phyloP scores from a whole-genome alignment of 371 early-diverging fungal genomes.

The Blakeslea trispora region DNA sequence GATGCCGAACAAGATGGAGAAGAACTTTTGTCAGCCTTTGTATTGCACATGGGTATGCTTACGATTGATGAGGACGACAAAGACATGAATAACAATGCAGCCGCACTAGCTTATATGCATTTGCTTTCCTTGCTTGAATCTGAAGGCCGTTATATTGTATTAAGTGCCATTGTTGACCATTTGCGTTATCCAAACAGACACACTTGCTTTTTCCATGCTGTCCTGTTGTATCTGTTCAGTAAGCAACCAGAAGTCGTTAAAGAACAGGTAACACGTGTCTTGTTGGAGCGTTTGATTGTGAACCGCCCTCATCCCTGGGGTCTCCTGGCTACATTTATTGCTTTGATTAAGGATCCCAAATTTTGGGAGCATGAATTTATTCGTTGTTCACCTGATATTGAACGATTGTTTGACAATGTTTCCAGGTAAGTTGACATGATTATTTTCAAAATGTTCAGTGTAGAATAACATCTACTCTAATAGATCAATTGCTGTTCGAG shows the following conservation, averaged over 20 bases:
- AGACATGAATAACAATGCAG: constrained; percentile 56
- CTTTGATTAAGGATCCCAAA: constrained; percentile 88
- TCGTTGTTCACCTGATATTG: constrained; percentile 72
- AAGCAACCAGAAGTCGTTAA: constrained; percentile 78
- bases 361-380: constrained; percentile 87
- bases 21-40: constrained; percentile 73
- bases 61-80: constrained; percentile 52
- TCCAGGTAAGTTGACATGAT: constrained; percentile 47
- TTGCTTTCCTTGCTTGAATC: constrained; percentile 73
- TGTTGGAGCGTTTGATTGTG: constrained; percentile 94
- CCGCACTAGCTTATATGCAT: constrained; percentile 79
- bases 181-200: constrained; percentile 96
- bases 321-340: constrained; percentile 92
- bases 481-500: too few relatives aligned
- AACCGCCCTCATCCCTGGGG: constrained; percentile 99
- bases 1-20: constrained; percentile 30
- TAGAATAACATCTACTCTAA: constrained; percentile 8
- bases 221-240: constrained; percentile 78
- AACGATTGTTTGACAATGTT: constrained; percentile 72
- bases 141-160: constrained; percentile 85
- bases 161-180: constrained; percentile 93
- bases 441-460: too few relatives aligned
- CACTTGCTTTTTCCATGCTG: constrained; percentile 86
- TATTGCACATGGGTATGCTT: constrained; percentile 81
- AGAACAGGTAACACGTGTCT: constrained; percentile 92